Base-by-base conservation (phyloP, 2,329 filamentous ascomycete species). In the Aspergillus sp. region DNA sequence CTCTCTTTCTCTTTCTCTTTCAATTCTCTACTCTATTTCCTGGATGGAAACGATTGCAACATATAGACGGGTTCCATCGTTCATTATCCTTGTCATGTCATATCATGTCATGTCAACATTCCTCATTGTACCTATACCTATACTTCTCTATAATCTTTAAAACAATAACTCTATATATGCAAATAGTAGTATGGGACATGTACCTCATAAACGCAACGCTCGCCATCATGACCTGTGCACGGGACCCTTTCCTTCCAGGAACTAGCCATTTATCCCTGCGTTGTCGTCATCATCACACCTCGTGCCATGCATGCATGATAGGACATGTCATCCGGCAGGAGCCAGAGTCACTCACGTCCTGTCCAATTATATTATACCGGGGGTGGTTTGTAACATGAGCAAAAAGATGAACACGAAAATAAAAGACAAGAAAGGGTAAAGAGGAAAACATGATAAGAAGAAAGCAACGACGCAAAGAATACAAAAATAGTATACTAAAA, bases 401-500 rank as follows among this genome's bases (percentile, higher is more conserved):
- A 41, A 41, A 39, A 19, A 32, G n/a, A 30, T 30, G 6, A 28
- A 57, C 30, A 50, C 32, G 13, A 21, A n/a, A 25, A 17, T 36
- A 47, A 19, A 32, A 41, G 21, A 38, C 32, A 32, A 23, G 4
- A 23, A 10, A 10, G 43, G 30, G 21, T 12, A 41, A 23, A 36
- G 21, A 23, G 21, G 21, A 5, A 36, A 43, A 28, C 7, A 19
- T 32, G 30, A 21, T 30, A 43, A 17, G 19, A 30, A 38, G 6
- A 32, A 48, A 45, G 39, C n/a, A 32, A 32, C 5, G 32, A 36
- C 17, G 25, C 32, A 36, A 50, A 25, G 51, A n/a, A 52, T 45
- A 25, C 4, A 43, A 32, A 55, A 30, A 19, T n/a, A 30, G 13
- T 13, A 13, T 19, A 15, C 56, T 65, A 91, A 83, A 99, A 98